phyloP scores from a whole-genome alignment of 1,284 basidiomycete species.

The Lignosus rhinocerotis region DNA sequence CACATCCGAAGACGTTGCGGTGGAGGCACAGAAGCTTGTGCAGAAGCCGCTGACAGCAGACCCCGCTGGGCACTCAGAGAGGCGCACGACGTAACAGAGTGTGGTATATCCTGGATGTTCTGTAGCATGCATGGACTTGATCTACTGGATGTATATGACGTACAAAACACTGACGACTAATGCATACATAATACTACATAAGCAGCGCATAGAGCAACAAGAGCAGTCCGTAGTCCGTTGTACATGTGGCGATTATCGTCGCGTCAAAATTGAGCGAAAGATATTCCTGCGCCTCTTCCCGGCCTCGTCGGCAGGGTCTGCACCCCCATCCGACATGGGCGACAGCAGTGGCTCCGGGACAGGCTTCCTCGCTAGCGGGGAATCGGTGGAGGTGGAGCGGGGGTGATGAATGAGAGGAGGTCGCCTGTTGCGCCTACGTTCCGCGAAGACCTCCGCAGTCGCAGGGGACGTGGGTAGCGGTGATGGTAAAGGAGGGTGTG shows the following conservation, averaged over 20 bases:
- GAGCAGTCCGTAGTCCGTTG: neutral
- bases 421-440: slow-evolving; percentile 2
- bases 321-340: slow-evolving; percentile 9
- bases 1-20: slow-evolving; percentile 90
- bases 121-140: slow-evolving; percentile 23
- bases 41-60: slow-evolving; percentile 50
- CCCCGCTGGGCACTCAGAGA: slow-evolving; percentile 6
- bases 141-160: slow-evolving; percentile 28
- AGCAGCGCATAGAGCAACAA: slow-evolving; percentile 3
- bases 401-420: slow-evolving; percentile 20
- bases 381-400: slow-evolving; percentile 28
- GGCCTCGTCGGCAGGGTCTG: slow-evolving; percentile 20
- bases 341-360: slow-evolving; percentile 14
- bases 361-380: slow-evolving; percentile 20
- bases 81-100: slow-evolving; percentile 12
- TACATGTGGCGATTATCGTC: slow-evolving; percentile 16
- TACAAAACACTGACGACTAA: slow-evolving; percentile 28
- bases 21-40: slow-evolving; percentile 73
- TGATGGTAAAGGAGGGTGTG: slow-evolving; percentile 12
- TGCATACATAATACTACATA: slow-evolving; percentile 18
- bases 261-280: slow-evolving; percentile 26
- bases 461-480: slow-evolving; percentile 2
- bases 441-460: slow-evolving; percentile 2
- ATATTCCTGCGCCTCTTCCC: slow-evolving; percentile 25
- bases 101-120: slow-evolving; percentile 2